Evolutionary conservation across 1,284 basidiomycete genomes (phyloP), one percentile per base, ranked within the genome.

Genomic region (Moesziomyces globuligerus): DNA sequence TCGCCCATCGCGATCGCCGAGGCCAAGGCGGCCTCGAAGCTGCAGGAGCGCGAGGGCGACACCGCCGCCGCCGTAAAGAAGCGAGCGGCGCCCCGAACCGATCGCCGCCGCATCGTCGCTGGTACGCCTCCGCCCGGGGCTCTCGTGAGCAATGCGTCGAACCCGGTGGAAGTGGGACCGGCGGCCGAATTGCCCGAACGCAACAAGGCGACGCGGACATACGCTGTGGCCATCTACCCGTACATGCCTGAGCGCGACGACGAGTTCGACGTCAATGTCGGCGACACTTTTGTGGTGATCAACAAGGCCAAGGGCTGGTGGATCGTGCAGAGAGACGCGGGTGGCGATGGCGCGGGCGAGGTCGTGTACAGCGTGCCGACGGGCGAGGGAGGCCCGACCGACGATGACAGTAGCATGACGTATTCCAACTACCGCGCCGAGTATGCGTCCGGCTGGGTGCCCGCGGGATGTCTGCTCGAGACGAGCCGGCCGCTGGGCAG

Each of bases 251-350:
- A 97, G 83, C 90, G 94, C 80, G 91, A 93, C 47, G 95, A 98
- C 83, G 96, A 99, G 83, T 98, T 98, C 83, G 93, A 98, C 81
- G 95, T 98, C 3, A 89, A 91, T 41, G 93, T 98, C 1, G 84
- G 84, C 36, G 84, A 84, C 53, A 84, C 83, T 20, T 98, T 96
- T 83, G 89, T 97, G 72, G 95, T 98, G 77, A 85, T 96, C 51
- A 92, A 91, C 58, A 90, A 95, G 67, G 90, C 93, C 15, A 90
- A 94, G 65, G 96, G 96, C 0, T 98, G 96, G 96, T 99, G 95
- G 93, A 91, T 97, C 32, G 95, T 98, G 3, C 94, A 98, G 81
- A 89, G 92, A 29, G 96, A 98, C 82, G 56, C 78, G 1, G 50
- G 64, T 20, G 90, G 91, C 21, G 89, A 88, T 42, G 94, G 93